Percentiles rank a stretch among this genome's conserved stretches.
phyloP scores from a whole-genome alignment of 108 stramenopile species.

The Epithemia pelagica region DNA sequence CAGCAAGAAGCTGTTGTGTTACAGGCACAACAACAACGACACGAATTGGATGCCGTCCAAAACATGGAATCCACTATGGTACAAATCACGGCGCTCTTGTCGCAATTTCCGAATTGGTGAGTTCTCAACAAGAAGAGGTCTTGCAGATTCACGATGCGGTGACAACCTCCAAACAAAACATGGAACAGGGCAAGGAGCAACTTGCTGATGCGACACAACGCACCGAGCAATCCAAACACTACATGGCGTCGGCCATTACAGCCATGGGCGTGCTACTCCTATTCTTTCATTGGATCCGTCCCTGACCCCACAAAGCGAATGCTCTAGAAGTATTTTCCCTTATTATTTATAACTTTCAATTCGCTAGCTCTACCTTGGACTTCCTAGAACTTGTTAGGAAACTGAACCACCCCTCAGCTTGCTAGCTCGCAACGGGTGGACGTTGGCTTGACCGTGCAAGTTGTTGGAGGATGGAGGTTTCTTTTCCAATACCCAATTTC shows the following conservation, averaged over 20 bases:
- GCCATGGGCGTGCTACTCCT: conserved; percentile 50
- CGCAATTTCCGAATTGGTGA: conserved; percentile 72
- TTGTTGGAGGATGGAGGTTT: not conserved
- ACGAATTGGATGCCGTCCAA: conserved; percentile 73
- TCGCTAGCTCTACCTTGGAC: no score
- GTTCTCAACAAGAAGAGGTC: conserved; percentile 76
- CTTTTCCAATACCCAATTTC: conserved; percentile 71
- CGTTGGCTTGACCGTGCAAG: not conserved
- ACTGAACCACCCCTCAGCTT: not conserved
- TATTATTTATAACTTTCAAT: no score
- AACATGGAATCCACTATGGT: conserved; percentile 72
- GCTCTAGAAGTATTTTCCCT: no score
- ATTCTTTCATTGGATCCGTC: conserved; percentile 63
- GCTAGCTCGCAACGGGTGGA: not conserved
- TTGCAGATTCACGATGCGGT: conserved; percentile 59
- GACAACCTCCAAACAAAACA: conserved; percentile 60
- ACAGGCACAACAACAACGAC: conserved; percentile 36
- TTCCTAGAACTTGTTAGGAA: not conserved
- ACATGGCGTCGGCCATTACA: conserved; percentile 69
- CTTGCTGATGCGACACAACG: conserved; percentile 68
- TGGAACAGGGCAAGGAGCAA: conserved; percentile 72
- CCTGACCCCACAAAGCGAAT: no score
- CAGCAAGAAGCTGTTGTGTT: conserved; percentile 59
- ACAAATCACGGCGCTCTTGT: conserved; percentile 71
- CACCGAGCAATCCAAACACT: conserved; percentile 59